Conservation (phyloP, 2,329 filamentous ascomycete genomes). For the Paecilomyces sp. region DNA sequence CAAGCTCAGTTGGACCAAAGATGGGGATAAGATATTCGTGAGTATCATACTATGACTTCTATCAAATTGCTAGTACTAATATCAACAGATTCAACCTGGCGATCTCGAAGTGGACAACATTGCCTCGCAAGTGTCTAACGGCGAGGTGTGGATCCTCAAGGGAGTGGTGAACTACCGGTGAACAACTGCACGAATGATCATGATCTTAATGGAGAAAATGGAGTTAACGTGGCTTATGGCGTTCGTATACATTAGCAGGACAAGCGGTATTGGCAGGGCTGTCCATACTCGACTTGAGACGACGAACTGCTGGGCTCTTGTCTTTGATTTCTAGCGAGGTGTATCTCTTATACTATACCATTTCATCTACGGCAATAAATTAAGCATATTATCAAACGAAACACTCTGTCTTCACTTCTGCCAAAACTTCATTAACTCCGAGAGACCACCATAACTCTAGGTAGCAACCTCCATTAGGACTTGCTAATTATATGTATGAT, state of each 20-base stretch:
- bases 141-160: constrained; percentile 75
- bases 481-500: not conserved
- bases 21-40: constrained; percentile 57
- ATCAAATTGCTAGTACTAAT: constrained; percentile 8
- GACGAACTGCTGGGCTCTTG: not conserved
- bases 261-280: not conserved
- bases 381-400: not conserved
- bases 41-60: constrained; percentile 22
- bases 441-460: constrained; percentile 2
- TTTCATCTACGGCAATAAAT: not conserved
- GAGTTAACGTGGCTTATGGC: not conserved
- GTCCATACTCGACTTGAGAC: not conserved
- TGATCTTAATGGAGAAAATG: not conserved
- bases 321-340: not conserved
- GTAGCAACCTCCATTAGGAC: constrained; percentile 3
- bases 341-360: not conserved
- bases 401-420: not conserved
- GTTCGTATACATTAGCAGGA: not conserved
- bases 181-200: not conserved
- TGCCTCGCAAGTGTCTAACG: constrained; percentile 72
- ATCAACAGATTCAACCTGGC: constrained; percentile 56
- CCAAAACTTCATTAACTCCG: not conserved
- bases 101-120: constrained; percentile 69
- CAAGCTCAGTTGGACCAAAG: constrained; percentile 76
- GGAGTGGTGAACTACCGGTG: constrained; percentile 50